phyloP scores from a whole-genome alignment of 106 monocot species.

The Apostasia ramifera region DNA sequence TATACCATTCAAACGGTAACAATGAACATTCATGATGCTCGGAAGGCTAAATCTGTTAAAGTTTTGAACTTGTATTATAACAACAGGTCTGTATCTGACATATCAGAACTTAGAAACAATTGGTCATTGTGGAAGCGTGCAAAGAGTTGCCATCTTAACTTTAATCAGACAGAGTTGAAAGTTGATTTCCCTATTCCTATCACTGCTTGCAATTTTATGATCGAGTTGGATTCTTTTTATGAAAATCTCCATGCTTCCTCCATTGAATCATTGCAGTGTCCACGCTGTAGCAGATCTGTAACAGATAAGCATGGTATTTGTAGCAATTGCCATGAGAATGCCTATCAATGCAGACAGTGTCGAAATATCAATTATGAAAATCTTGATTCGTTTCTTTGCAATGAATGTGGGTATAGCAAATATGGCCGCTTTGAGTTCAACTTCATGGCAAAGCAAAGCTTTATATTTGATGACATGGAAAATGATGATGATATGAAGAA shows the following conservation, averaged over 20 bases:
- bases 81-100: conserved; percentile 78
- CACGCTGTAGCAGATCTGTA: conserved; percentile 90
- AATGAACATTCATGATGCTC: conserved; percentile 99
- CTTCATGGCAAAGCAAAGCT: conserved; percentile 98
- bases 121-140: conserved; percentile 99
- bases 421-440: conserved; percentile 99
- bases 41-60: conserved; percentile 95
- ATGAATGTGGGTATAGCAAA: conserved; percentile 99
- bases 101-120: conserved; percentile 96
- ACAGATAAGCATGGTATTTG: conserved; percentile 99
- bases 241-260: conserved; percentile 98
- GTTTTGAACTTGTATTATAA: conserved; percentile 94
- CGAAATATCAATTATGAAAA: conserved; percentile 99
- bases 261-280: conserved; percentile 93
- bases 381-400: conserved; percentile 97
- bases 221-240: conserved; percentile 97
- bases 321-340: conserved; percentile 98
- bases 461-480: conserved; percentile 91
- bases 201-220: conserved; percentile 99
- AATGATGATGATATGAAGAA: conserved; percentile 99
- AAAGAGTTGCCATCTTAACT: conserved; percentile 88
- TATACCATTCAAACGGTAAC: conserved; percentile 88
- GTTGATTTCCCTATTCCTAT: conserved; percentile 98
- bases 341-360: conserved; percentile 96
- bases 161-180: conserved; percentile 96